Base-by-base conservation (phyloP, 352 stramenopile species). In the Globisporangium carolinianum region DNA sequence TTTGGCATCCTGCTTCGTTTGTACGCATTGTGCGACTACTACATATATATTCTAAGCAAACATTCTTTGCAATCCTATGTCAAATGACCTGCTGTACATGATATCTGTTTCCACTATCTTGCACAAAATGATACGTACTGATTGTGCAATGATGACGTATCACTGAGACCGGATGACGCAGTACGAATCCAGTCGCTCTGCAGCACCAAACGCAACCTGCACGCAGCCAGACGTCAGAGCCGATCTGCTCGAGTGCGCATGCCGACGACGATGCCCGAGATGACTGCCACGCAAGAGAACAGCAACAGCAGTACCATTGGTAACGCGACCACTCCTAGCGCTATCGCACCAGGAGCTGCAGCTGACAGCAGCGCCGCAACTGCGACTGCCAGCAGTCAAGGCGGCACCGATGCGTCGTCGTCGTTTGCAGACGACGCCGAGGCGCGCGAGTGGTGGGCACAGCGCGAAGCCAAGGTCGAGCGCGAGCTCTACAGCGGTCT, bases 381-480 rank as follows among this genome's bases (percentile, higher is more conserved):
- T 47, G 32, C 53, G 6, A 4, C 14, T 11, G 11, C 10, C 49
- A 48, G 24, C 24, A 32, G 24, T 32, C 24, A 32, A 32, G 24
- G 2, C 24, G 24, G 24, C 24, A 18, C 14, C 3, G 37, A 37
- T 51, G 38, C 17, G 46, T n/a, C 41, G 12, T 36, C 18, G 17
- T 36, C 46, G 59, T 61, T 36, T 43, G 59, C 62, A 6, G 68
- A 82, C 46, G 68, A 82, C 46, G 62, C 47, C 0, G 73, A 78
- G n/a, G 76, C 76, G 53, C 73, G 78, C 35, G 65, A 80, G 41
- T 91, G 80, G 81, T 89, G 74, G 81, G 62, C 54, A 4, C 64
- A 78, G 35, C 68, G 77, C 9, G 79, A 91, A 32, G 54, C 75
- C 12, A 65, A 71, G 18, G 75, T 69, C 24, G 77, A 85, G 64